A percentile compares a stretch with the other conserved stretches of the same genome.
phyloP scores from a whole-genome alignment of 2,329 filamentous ascomycete species.

The Whalleya microplaca region DNA sequence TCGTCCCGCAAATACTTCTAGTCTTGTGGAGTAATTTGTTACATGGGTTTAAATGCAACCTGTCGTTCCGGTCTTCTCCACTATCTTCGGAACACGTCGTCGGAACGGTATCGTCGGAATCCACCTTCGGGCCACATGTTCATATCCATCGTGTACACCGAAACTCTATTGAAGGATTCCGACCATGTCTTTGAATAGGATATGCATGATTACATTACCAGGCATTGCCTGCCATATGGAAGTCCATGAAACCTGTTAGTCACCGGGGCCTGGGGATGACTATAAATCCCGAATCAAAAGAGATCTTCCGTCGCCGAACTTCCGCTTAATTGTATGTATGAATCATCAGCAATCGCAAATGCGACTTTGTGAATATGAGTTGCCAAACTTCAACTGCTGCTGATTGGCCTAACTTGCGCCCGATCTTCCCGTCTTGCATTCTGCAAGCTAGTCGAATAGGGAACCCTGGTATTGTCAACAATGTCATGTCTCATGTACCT shows the following conservation, averaged over 20 bases:
- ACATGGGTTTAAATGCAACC: not conserved
- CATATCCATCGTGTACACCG: not conserved
- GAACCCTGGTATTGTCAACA: not conserved
- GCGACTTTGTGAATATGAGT: not conserved
- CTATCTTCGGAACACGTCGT: not conserved
- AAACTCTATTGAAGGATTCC: not conserved
- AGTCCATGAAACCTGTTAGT: not conserved
- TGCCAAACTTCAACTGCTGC: not conserved
- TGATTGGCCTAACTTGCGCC: not conserved
- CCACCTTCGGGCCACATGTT: not conserved
- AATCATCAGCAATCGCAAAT: not conserved
- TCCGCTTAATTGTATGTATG: not conserved
- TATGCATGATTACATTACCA: not conserved
- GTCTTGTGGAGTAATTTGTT: not conserved
- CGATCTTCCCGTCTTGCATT: too few relatives aligned
- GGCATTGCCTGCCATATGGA: not conserved
- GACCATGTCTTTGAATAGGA: not conserved
- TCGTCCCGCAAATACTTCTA: not conserved
- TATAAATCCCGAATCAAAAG: not conserved
- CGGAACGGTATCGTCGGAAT: not conserved
- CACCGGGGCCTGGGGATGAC: not conserved
- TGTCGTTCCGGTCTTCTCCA: not conserved
- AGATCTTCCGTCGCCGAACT: not conserved
- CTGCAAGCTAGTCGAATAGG: not conserved
- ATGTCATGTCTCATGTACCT: not conserved